A percentile compares a stretch with the other conserved stretches of the same genome.
These are phyloP conservation scores for Butyriboletus pseudospeciosus DNA, from an alignment of 1,284 basidiomycete species.

Conservation along the genomic window DNA sequence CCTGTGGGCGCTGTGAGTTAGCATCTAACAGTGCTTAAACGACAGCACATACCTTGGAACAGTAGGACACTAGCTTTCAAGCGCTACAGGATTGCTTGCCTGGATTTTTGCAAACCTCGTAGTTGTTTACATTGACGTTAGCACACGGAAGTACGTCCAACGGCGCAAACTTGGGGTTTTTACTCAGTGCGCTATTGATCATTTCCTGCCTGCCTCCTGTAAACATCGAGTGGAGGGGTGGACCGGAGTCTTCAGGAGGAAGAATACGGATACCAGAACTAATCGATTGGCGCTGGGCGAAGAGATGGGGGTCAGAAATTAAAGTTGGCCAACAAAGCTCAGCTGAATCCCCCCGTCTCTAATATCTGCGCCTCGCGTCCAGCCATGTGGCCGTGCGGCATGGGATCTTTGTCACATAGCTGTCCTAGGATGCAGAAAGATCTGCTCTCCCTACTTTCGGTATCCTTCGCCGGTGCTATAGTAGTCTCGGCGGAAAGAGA, in stretches of 20 bases:
- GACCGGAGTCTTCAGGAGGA: conserved; percentile 15
- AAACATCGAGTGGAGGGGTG: conserved; percentile 8
- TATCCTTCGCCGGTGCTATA: not conserved
- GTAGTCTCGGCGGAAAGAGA: conserved; percentile 2
- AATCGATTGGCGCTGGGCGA: conserved; percentile 7
- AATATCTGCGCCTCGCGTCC: conserved; percentile 12
- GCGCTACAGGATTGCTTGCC: conserved; percentile 32
- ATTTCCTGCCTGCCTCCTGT: conserved; percentile 11
- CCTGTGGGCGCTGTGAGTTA: conserved; percentile 6
- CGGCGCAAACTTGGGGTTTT: conserved; percentile 15
- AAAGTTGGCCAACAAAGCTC: not conserved
- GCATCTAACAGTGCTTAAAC: not conserved
- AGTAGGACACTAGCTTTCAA: conserved; percentile 40
- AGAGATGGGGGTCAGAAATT: not conserved
- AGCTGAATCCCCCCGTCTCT: not conserved
- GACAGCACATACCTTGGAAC: conserved; percentile 31
- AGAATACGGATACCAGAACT: conserved; percentile 13
- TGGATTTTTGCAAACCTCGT: conserved; percentile 23
- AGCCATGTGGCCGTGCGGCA: conserved; percentile 10
- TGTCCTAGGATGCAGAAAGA: conserved; percentile 8
- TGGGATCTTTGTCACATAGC: not conserved
- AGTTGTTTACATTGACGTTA: conserved; percentile 18
- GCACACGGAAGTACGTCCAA: conserved; percentile 26
- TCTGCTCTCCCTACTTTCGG: conserved; percentile 13
- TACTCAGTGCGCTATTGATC: conserved; percentile 6